These are phyloP conservation scores for Cnidoscolus chayamansa DNA, from an alignment of 441 rosid species.

Conservation along the genomic window DNA sequence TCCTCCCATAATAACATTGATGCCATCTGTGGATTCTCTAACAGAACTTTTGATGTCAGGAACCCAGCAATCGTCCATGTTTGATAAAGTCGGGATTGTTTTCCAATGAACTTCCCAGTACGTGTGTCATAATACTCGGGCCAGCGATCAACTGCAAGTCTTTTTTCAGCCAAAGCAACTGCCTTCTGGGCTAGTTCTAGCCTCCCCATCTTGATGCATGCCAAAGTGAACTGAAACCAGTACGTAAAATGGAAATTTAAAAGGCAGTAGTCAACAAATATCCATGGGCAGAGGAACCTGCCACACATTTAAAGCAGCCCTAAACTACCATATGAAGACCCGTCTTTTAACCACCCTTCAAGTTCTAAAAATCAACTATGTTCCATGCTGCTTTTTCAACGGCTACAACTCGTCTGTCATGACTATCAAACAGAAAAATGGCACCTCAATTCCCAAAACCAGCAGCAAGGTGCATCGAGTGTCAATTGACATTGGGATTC, in stretches of 20 bases:
- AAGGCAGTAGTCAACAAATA: neutral
- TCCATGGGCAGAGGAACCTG: neutral
- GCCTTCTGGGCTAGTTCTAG: constrained; percentile 81
- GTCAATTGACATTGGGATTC: neutral
- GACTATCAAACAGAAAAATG: neutral
- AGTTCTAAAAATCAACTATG: neutral
- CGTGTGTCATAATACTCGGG: constrained; percentile 90
- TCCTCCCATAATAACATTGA: constrained; percentile 81
- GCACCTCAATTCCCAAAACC: neutral
- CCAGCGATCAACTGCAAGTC: constrained; percentile 70
- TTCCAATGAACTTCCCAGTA: constrained; percentile 77
- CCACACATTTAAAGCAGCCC: constrained; percentile 8
- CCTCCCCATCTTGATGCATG: constrained; percentile 92
- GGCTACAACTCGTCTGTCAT: neutral
- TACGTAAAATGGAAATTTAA: constrained; percentile 9
- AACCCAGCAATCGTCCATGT: constrained; percentile 94
- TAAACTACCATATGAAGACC: neutral
- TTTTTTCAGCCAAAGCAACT: constrained; percentile 67
- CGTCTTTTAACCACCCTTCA: neutral
- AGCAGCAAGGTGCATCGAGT: neutral
- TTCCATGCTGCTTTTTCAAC: neutral
- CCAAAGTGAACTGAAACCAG: constrained; percentile 74
- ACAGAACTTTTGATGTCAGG: constrained; percentile 68
- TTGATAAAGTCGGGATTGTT: constrained; percentile 78
- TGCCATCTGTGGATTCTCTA: constrained; percentile 83